Evolutionary conservation across 2,329 filamentous ascomycete genomes (phyloP).

Genomic region (Karstenula rhodostoma): DNA sequence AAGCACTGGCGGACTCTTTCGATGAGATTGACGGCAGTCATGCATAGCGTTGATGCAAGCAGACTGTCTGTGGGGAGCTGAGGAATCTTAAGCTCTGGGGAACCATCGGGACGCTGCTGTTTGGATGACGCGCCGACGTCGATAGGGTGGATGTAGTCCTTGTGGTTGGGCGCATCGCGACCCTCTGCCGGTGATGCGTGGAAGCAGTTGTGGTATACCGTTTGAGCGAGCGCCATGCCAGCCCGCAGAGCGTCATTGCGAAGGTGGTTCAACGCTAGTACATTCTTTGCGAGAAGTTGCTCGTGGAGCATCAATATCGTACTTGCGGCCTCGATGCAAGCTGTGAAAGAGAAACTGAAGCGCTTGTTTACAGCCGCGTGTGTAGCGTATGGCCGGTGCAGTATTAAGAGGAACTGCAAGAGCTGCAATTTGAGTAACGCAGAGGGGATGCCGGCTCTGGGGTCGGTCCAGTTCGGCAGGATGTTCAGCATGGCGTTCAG

Average conservation of each 20-base stretch:
- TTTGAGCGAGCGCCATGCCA: slow-evolving; percentile 36
- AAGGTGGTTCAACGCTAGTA: slow-evolving; percentile 34
- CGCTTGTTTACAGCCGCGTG: slow-evolving; percentile 34
- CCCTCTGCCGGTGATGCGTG: slow-evolving; percentile 14
- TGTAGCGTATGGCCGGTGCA: slow-evolving; percentile 46
- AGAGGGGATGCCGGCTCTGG: slow-evolving; percentile 25
- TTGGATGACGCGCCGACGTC: slow-evolving; percentile 17
- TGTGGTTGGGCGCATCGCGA: slow-evolving; percentile 6
- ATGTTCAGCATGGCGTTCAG: slow-evolving; percentile 32
- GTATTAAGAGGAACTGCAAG: slow-evolving; percentile 43
- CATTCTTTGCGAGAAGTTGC: slow-evolving; percentile 28
- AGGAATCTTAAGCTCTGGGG: slow-evolving; percentile 25
- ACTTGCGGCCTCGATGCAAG: slow-evolving; percentile 39
- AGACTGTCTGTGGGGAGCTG: slow-evolving; percentile 36
- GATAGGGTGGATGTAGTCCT: slow-evolving; percentile 12
- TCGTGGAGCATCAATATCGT: slow-evolving; percentile 36
- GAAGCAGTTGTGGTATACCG: slow-evolving; percentile 38
- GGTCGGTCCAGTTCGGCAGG: slow-evolving; percentile 36
- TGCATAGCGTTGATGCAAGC: slow-evolving; percentile 35
- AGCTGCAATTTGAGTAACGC: slow-evolving; percentile 43
- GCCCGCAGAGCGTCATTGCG: slow-evolving; percentile 43
- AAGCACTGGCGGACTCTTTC: slow-evolving; percentile 39
- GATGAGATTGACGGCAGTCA: slow-evolving; percentile 37
- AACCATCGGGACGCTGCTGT: slow-evolving; percentile 14
- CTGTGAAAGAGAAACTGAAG: slow-evolving; percentile 43